phyloP scores from a whole-genome alignment of 768 basidiomycete species.

The Tricholoma terreum region DNA sequence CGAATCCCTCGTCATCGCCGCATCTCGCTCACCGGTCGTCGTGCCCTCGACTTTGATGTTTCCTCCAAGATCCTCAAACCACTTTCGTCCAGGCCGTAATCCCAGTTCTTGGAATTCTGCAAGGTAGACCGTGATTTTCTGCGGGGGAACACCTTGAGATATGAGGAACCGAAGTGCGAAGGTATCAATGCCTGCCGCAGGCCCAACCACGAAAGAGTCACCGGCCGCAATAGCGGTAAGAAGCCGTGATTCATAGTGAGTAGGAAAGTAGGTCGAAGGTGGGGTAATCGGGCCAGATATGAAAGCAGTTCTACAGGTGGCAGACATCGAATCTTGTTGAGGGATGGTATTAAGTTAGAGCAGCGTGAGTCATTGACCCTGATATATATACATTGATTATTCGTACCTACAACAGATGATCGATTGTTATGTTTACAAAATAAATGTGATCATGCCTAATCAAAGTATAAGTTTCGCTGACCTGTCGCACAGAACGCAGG shows the following conservation, averaged over 20 bases:
- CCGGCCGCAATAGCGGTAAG: conserved; percentile 15
- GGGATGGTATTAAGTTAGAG: not conserved
- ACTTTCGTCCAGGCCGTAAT: conserved; percentile 4
- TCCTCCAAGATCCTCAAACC: conserved; percentile 18
- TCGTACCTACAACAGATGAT: not conserved
- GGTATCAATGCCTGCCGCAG: conserved; percentile 22
- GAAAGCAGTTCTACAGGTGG: conserved; percentile 18
- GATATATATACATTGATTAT: not conserved
- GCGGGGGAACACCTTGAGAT: conserved; percentile 11
- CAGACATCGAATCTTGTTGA: not conserved
- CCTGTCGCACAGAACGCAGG: not conserved
- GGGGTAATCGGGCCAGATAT: conserved; percentile 24
- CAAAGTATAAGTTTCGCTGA: not conserved
- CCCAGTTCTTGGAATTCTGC: conserved; percentile 15
- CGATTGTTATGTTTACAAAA: conserved; percentile 6
- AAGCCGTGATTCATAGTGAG: conserved; percentile 16
- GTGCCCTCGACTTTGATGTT: conserved; percentile 13
- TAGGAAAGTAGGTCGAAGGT: conserved; percentile 15
- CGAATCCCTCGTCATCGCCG: conserved; percentile 24
- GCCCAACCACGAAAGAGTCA: conserved; percentile 23
- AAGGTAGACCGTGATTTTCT: conserved; percentile 21
- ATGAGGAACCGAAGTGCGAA: conserved; percentile 21
- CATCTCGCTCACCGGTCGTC: conserved; percentile 19
- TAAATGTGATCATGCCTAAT: conserved; percentile 18
- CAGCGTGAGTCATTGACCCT: not conserved